Evolutionary conservation across 306 rosid species (phyloP).

Genomic region (Vigna trinervia): DNA sequence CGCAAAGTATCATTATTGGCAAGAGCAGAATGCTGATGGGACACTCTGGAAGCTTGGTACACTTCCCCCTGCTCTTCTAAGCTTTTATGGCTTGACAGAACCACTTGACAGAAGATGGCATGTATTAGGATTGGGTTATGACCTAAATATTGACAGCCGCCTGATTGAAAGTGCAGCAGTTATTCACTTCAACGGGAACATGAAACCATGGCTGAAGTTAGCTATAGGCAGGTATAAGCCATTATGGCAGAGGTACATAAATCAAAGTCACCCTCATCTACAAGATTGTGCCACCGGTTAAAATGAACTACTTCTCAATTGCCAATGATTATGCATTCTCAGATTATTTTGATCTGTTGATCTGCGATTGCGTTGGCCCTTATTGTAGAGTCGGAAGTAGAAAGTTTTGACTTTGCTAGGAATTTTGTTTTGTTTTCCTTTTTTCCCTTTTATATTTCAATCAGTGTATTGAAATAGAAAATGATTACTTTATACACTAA

Average conservation of each 20-base stretch:
- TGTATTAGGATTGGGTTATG: slow-evolving; percentile 89
- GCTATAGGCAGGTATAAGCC: slow-evolving; percentile 82
- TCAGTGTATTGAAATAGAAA: slow-evolving; percentile 49
- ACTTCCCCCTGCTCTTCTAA: slow-evolving; percentile 83
- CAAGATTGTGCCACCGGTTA: slow-evolving; percentile 73
- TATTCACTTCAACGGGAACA: slow-evolving; percentile 88
- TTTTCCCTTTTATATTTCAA: slow-evolving; percentile 36
- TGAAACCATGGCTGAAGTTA: slow-evolving; percentile 97
- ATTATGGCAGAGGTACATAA: slow-evolving; percentile 80
- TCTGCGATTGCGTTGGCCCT: slow-evolving; percentile 42
- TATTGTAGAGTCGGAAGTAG: slow-evolving; percentile 64
- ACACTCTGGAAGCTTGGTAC: slow-evolving; percentile 87
- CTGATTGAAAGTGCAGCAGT: slow-evolving; percentile 90
- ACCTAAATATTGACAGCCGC: slow-evolving; percentile 73
- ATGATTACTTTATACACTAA: slow-evolving; percentile 50
- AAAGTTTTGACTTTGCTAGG: slow-evolving; percentile 66
- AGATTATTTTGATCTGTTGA: slow-evolving; percentile 28
- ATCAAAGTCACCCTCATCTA: slow-evolving; percentile 74
- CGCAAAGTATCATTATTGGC: slow-evolving; percentile 87
- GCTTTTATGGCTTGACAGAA: slow-evolving; percentile 91
- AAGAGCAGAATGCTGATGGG: slow-evolving; percentile 75
- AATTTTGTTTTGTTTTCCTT: slow-evolving; percentile 35
- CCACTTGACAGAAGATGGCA: slow-evolving; percentile 99
- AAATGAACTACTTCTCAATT: slow-evolving; percentile 61
- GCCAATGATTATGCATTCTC: slow-evolving; percentile 50